Conservation (phyloP, 2,329 filamentous ascomycete genomes). For the Aspergillus pseudonomiae region DNA sequence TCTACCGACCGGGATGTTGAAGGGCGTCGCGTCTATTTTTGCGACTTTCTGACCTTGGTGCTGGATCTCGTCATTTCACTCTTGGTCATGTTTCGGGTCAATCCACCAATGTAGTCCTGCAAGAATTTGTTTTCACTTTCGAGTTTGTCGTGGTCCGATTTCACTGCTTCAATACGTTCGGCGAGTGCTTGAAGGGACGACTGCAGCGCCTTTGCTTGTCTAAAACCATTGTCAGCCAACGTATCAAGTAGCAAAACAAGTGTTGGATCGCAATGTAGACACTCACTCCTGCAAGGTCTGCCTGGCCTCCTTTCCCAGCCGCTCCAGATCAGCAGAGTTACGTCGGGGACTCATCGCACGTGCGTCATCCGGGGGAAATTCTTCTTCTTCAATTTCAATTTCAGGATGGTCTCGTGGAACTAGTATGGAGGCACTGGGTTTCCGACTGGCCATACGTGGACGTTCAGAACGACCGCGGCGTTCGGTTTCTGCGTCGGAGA, state of each 20-base stretch:
- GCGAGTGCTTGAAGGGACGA: slow-evolving; percentile 87
- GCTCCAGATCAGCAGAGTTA: slow-evolving; percentile 88
- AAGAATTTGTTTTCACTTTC: slow-evolving; percentile 96
- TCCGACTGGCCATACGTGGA: slow-evolving; percentile 71
- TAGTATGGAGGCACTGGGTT: slow-evolving; percentile 81
- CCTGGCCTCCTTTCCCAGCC: slow-evolving; percentile 80
- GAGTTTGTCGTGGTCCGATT: slow-evolving; percentile 92
- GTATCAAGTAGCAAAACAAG: neutral
- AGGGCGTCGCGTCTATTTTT: slow-evolving; percentile 34
- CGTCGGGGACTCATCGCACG: slow-evolving; percentile 91
- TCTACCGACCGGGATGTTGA: slow-evolving; percentile 10
- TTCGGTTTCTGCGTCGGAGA: slow-evolving; percentile 50
- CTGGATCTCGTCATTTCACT: slow-evolving; percentile 60
- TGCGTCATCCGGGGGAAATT: slow-evolving; percentile 84
- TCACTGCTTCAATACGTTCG: slow-evolving; percentile 91
- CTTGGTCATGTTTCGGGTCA: slow-evolving; percentile 73
- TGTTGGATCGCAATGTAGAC: neutral
- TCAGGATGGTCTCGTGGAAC: slow-evolving; percentile 76
- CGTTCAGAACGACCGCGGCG: slow-evolving; percentile 55
- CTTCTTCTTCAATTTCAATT: slow-evolving; percentile 71
- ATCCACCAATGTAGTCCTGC: slow-evolving; percentile 95
- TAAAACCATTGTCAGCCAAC: slow-evolving; percentile 41
- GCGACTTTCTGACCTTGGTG: slow-evolving; percentile 53
- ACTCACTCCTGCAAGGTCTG: slow-evolving; percentile 64
- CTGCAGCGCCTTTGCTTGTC: slow-evolving; percentile 86